These are phyloP conservation scores for Kwoniella dejecticola DNA, from an alignment of 768 basidiomycete genomes.

Conservation along the genomic window DNA sequence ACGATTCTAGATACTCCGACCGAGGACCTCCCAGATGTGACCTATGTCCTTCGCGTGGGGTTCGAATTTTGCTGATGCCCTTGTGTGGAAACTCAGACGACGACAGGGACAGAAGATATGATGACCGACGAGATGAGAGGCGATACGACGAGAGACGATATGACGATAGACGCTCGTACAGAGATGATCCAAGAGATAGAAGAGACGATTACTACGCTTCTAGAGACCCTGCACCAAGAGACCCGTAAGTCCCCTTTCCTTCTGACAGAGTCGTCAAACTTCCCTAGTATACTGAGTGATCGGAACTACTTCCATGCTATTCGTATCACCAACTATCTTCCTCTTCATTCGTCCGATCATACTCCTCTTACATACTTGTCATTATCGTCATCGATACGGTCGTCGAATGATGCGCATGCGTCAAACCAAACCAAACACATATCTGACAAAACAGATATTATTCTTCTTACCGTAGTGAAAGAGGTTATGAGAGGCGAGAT, in stretches of 20 bases:
- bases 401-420: not conserved
- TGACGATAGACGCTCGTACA: conserved; percentile 61
- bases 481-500: conserved; percentile 28
- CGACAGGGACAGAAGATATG: conserved; percentile 57
- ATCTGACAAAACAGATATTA: conserved; percentile 20
- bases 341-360: no score
- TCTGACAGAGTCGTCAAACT: conserved; percentile 15
- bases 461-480: conserved; percentile 31
- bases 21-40: conserved; percentile 56
- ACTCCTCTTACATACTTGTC: not conserved
- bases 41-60: not conserved
- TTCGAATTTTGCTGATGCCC: not conserved
- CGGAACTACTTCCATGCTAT: not conserved
- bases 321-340: not conserved
- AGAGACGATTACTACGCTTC: conserved; percentile 20
- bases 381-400: no score
- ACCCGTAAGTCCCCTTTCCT: conserved; percentile 12
- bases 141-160: conserved; percentile 56
- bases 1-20: conserved; percentile 81
- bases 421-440: not conserved
- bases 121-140: conserved; percentile 52
- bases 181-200: conserved; percentile 28
- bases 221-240: conserved; percentile 21
- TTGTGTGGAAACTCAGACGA: conserved; percentile 53
- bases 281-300: conserved; percentile 14